Evolutionary conservation across 768 basidiomycete species (phyloP).

Genomic region (Kwoniella mangroviensis): DNA sequence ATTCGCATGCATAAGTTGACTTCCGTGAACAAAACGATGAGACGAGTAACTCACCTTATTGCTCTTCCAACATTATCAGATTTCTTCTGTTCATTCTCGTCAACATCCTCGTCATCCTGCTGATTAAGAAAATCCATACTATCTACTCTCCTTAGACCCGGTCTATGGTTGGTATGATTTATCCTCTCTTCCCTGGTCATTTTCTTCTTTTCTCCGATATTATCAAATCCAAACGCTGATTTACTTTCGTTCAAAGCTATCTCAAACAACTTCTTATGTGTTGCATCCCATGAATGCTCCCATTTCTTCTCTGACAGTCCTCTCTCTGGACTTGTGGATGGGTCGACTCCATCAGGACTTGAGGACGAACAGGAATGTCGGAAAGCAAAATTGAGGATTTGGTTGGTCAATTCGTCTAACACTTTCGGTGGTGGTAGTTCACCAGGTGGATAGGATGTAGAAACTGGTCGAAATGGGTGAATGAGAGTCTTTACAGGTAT

Average conservation of each 20-base stretch:
- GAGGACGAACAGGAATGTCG: conserved; percentile 4
- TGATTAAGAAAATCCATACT: conserved; percentile 51
- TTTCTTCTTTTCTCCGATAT: conserved; percentile 35
- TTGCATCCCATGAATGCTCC: conserved; percentile 48
- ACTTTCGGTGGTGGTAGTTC: conserved; percentile 49
- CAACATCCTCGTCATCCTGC: conserved; percentile 13
- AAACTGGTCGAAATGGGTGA: conserved; percentile 51
- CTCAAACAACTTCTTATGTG: conserved; percentile 47
- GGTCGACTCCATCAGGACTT: background rate
- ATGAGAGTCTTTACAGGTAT: conserved; percentile 36
- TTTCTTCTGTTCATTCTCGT: conserved; percentile 13
- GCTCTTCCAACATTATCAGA: conserved; percentile 32
- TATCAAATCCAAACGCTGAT: conserved; percentile 21
- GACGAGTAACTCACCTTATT: conserved; percentile 32
- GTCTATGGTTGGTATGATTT: conserved; percentile 21
- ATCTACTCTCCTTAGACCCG: conserved; percentile 42
- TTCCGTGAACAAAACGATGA: too few relatives aligned
- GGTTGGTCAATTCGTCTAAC: conserved; percentile 55
- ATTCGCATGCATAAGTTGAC: background rate
- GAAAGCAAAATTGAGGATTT: conserved; percentile 50
- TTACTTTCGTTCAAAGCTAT: conserved; percentile 49
- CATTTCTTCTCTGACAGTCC: conserved; percentile 24
- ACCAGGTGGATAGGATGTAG: conserved; percentile 51
- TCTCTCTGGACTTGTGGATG: background rate
- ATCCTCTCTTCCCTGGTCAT: conserved; percentile 31